Conservation (phyloP, 2,329 filamentous ascomycete species). For the Cladosporium phlei region DNA sequence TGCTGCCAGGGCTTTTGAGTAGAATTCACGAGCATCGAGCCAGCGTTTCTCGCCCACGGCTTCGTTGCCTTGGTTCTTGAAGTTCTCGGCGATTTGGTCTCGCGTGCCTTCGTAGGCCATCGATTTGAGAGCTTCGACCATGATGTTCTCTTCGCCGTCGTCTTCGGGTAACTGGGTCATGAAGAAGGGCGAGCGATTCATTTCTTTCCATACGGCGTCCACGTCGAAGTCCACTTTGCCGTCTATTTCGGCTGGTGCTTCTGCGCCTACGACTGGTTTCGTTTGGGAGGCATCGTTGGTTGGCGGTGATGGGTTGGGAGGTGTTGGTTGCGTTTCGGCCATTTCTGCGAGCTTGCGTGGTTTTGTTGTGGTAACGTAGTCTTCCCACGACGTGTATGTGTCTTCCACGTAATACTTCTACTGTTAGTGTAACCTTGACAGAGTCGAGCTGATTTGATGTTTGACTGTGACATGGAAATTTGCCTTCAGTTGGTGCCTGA, state of each 20-base stretch:
- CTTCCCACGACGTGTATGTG: too few species aligned
- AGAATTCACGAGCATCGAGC: conserved; percentile 84
- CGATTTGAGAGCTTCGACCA: conserved; percentile 81
- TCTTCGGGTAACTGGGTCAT: conserved; percentile 80
- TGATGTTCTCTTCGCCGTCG: conserved; percentile 65
- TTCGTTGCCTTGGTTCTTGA: conserved; percentile 91
- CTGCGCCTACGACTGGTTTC: background rate
- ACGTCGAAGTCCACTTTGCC: conserved; percentile 50
- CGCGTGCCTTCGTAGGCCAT: conserved; percentile 90
- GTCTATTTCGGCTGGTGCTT: background rate
- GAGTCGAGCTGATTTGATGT: too few species aligned
- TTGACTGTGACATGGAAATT: too few species aligned
- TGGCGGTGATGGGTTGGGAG: background rate
- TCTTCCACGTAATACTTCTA: too few species aligned
- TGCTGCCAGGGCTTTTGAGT: conserved; percentile 76
- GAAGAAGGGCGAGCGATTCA: conserved; percentile 77
- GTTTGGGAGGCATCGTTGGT: background rate
- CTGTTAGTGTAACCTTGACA: too few species aligned
- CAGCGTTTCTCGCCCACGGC: conserved; percentile 69
- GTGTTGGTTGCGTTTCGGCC: background rate
- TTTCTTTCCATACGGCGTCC: conserved; percentile 58
- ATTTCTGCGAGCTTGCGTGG: background rate
- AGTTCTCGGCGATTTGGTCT: conserved; percentile 74
- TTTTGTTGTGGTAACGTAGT: background rate
- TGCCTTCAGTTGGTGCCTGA: too few species aligned